phyloP scores from a whole-genome alignment of 352 stramenopile genomes.

The Aphanomyces euteiches region DNA sequence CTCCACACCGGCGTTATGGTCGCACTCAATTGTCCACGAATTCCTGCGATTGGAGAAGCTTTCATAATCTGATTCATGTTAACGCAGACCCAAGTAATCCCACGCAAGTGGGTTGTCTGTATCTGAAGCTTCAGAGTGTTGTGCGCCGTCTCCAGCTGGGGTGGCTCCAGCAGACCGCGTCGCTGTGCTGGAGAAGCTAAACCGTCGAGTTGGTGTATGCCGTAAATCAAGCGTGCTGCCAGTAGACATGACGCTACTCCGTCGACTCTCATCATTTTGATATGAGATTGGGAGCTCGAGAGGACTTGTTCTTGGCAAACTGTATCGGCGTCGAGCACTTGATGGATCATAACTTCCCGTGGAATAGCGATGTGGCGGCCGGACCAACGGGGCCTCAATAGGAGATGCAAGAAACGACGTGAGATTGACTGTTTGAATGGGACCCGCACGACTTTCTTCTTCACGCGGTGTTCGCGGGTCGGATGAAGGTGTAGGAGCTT shows the following conservation, averaged over 20 bases:
- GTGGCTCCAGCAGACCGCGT: neutral
- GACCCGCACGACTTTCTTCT: neutral
- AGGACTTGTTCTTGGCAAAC: slow-evolving; percentile 1
- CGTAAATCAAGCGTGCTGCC: slow-evolving; percentile 3
- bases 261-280: neutral
- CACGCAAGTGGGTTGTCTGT: neutral
- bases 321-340: neutral
- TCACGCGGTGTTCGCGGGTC: neutral
- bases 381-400: slow-evolving; percentile 13
- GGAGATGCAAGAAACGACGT: slow-evolving; percentile 26
- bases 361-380: slow-evolving; percentile 6
- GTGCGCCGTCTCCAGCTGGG: neutral
- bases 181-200: slow-evolving; percentile 2
- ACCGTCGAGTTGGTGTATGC: slow-evolving; percentile 4
- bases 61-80: neutral
- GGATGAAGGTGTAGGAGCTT: neutral
- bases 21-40: slow-evolving; percentile 2
- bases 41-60: slow-evolving; percentile 8
- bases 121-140: neutral
- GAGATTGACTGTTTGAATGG: slow-evolving; percentile 18
- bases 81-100: neutral
- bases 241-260: slow-evolving; percentile 6
- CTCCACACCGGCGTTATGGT: neutral
- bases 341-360: slow-evolving; percentile 1
- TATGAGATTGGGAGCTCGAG: neutral